Conservation (phyloP, 768 basidiomycete species). For the Kondoa malvinella region DNA sequence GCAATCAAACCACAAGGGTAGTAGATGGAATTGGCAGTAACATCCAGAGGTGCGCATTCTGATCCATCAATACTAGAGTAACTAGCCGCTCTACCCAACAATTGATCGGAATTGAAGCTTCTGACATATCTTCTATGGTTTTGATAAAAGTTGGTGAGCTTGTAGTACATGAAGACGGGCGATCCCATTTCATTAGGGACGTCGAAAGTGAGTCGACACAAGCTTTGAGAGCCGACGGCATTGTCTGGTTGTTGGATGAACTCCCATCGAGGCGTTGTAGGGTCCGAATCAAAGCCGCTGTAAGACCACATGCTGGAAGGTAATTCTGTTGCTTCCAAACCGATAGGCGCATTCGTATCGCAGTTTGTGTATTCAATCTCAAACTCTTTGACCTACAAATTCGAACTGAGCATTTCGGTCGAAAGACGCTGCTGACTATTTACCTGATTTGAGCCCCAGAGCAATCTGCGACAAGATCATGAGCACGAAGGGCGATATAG, state of each 20-base stretch:
- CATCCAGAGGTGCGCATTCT: constrained; percentile 77
- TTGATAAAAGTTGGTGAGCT: constrained; percentile 87
- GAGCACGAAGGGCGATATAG: neutral
- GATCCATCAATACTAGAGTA: constrained; percentile 37
- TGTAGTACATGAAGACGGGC: constrained; percentile 85
- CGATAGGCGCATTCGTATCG: constrained; percentile 44
- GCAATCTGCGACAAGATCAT: constrained; percentile 32
- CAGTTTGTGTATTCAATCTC: constrained; percentile 90
- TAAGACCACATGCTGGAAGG: constrained; percentile 47
- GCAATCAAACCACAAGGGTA: constrained; percentile 97
- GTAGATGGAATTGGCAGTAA: constrained; percentile 39
- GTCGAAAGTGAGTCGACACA: constrained; percentile 67
- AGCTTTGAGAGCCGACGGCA: constrained; percentile 35
- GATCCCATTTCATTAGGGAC: constrained; percentile 57
- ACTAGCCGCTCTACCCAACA: constrained; percentile 55
- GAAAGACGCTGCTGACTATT: constrained; percentile 34
- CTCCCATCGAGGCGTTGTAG: constrained; percentile 51
- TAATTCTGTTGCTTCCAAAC: constrained; percentile 40
- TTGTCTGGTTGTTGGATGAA: constrained; percentile 41
- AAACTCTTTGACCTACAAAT: constrained; percentile 58
- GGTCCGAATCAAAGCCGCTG: constrained; percentile 41
- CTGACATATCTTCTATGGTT: constrained; percentile 97
- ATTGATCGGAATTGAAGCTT: constrained; percentile 66
- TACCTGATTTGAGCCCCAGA: constrained; percentile 61
- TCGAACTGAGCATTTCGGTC: neutral